phyloP scores from a whole-genome alignment of 257 asterid species.

The Primulina huaijiensis region DNA sequence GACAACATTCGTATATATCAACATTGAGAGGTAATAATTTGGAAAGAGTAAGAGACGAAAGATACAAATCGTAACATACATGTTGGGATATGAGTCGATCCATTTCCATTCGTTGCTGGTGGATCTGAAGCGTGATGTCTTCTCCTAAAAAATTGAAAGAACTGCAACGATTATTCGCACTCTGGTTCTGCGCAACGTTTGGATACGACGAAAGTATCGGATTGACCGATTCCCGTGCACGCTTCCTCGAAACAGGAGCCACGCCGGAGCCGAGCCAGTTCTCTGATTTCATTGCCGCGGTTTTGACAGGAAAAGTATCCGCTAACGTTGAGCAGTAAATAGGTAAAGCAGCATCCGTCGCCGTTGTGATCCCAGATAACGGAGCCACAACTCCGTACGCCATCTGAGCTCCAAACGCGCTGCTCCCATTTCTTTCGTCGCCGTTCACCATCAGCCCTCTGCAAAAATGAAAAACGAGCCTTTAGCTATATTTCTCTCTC shows the following conservation, averaged over 20 bases:
- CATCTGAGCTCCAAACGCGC: conserved; percentile 7
- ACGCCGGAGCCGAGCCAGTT: conserved; percentile 47
- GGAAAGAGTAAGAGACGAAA: too few species aligned
- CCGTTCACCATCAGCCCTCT: conserved; percentile 32
- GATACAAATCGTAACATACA: conserved; percentile 35
- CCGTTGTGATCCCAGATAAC: conserved; percentile 13
- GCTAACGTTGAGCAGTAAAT: conserved; percentile 28
- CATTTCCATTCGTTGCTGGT: conserved; percentile 43
- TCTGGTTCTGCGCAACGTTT: conserved; percentile 19
- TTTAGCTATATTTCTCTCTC: too few species aligned
- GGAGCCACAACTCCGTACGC: conserved; percentile 16
- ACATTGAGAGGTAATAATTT: neutral
- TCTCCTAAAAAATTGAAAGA: conserved; percentile 32
- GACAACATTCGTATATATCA: too few species aligned
- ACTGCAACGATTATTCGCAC: neutral
- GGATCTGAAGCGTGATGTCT: conserved; percentile 38
- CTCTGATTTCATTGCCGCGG: conserved; percentile 39
- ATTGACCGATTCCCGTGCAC: conserved; percentile 37
- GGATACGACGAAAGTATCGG: conserved; percentile 21
- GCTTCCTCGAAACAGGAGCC: conserved; percentile 42
- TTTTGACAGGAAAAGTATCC: conserved; percentile 40
- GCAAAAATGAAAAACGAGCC: neutral
- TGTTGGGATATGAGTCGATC: conserved; percentile 49
- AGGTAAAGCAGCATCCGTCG: conserved; percentile 6
- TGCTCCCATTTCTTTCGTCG: conserved; percentile 28